These are phyloP conservation scores for Chlorella sp. DNA, from an alignment of 139 green algal species.

Conservation along the genomic window DNA sequence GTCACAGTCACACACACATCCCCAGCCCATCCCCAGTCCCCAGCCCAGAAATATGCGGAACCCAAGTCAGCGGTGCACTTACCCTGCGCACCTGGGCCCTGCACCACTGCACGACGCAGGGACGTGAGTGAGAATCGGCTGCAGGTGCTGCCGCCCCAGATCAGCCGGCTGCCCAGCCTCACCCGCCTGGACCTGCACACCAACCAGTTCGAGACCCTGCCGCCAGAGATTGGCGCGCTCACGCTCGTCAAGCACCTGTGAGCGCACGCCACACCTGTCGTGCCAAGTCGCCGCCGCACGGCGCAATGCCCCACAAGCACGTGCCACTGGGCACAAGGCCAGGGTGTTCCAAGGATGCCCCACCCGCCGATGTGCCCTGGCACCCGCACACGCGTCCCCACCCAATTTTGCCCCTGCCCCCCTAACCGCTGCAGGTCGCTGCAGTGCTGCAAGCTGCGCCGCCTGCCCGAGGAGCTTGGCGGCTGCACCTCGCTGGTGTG, in stretches of 20 bases:
- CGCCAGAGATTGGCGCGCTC: constrained; percentile 21
- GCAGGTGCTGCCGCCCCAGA: constrained; percentile 14
- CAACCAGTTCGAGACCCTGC: constrained; percentile 30
- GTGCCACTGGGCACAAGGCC: no score
- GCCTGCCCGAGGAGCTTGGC: constrained; percentile 28
- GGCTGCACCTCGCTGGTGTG: constrained; percentile 25
- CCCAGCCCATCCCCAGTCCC: background rate
- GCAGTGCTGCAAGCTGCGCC: constrained; percentile 34
- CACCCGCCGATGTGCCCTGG: no score
- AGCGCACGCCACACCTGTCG: background rate
- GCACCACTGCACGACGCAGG: constrained; percentile 2
- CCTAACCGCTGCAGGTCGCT: constrained; percentile 33
- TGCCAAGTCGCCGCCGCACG: background rate
- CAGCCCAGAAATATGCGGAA: background rate
- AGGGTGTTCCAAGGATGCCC: no score
- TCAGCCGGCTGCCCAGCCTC: constrained; percentile 24
- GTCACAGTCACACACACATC: background rate
- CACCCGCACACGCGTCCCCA: no score
- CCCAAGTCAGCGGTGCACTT: background rate
- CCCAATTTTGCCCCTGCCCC: no score
- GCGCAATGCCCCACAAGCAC: no score
- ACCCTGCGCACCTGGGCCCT: background rate
- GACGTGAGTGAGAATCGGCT: constrained; percentile 42
- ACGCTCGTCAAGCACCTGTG: constrained; percentile 24
- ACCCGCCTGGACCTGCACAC: constrained; percentile 34